Evolutionary conservation across 768 basidiomycete species (phyloP), one percentile per base, ranked within the genome.

Genomic region (Chalciporus piperatus): DNA sequence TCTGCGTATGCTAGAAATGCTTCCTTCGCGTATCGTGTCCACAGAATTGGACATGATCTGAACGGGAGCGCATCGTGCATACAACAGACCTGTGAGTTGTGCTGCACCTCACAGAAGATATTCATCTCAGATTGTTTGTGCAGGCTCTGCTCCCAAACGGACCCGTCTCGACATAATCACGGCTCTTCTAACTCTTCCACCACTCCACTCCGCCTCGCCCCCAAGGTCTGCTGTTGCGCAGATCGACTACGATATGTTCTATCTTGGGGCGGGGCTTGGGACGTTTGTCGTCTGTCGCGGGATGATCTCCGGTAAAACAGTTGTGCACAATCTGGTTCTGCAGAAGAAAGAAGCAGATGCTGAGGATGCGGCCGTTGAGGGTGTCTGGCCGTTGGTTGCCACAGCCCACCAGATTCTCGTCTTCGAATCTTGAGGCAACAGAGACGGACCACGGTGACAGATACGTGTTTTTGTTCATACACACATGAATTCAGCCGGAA

Each of bases 361-460:
- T 17, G 70, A 70, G 45, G 70, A 68, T 45, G 66, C 59, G 35
- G 49, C 12, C n/a, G 55, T 45, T 12, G 61, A 59, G 50, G 68
- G 54, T 17, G 56, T 68, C 23, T 71, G 70, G 68, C 62, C 66
- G 13, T 47, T 69, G 1, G 63, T 59, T 20, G 66, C 66, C 42
- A 46, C 46, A 17, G 68, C 57, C 16, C 68, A 69, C 47, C 66
- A 69, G 56, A 67, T 69, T 45, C 60, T 67, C 28, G 58, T 70
- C 45, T 69, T 70, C 44, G 51, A 55, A 41, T 35, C 38, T 30
- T 54, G 41, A 44, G 20, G 11, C 14, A 35, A 19, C 52, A 46
- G 52, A 30, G 30, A 32, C 13, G 30, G 12, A 32, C 28, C 11
- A 30, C 41, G 33, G 13, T 3, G 7, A 8, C 19, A 32, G 43